These are phyloP conservation scores for Hanseniaspora mollemarum DNA, from an alignment of 805 yeast genomes.

Conservation along the genomic window DNA sequence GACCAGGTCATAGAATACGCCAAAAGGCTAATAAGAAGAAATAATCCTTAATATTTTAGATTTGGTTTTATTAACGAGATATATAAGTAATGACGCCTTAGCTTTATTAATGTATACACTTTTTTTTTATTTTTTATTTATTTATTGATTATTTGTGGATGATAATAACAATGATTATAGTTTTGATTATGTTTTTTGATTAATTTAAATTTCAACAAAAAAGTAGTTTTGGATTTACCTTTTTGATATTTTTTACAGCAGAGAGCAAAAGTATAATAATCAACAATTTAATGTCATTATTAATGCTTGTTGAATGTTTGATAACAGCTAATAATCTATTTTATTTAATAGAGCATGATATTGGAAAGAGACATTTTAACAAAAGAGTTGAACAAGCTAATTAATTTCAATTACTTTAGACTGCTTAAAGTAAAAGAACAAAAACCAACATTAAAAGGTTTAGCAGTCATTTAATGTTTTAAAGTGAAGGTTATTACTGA, in stretches of 20 bases:
- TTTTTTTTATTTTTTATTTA: not conserved
- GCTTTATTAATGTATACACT: not conserved
- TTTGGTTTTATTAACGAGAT: not conserved
- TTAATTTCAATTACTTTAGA: no score
- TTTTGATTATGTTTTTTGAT: not conserved
- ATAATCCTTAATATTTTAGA: slow-evolving; percentile 15
- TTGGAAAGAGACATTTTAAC: not conserved
- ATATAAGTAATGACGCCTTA: not conserved
- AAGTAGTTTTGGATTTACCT: no score
- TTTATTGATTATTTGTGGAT: not conserved
- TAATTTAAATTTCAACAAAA: not conserved
- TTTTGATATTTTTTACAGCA: no score
- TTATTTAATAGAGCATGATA: not conserved
- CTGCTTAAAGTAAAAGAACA: no score
- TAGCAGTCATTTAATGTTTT: no score
- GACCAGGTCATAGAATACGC: slow-evolving; percentile 87
- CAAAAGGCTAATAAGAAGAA: slow-evolving; percentile 41
- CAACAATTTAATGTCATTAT: not conserved
- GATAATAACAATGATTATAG: not conserved
- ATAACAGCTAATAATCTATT: not conserved
- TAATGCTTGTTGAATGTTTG: not conserved
- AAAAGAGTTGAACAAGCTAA: not conserved
- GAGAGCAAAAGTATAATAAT: not conserved
- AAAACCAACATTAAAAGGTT: no score
- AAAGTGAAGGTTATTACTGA: no score